Evolutionary conservation across 495 filamentous ascomycete species (phyloP).

Genomic region (Astrothelium subdiscretum): DNA sequence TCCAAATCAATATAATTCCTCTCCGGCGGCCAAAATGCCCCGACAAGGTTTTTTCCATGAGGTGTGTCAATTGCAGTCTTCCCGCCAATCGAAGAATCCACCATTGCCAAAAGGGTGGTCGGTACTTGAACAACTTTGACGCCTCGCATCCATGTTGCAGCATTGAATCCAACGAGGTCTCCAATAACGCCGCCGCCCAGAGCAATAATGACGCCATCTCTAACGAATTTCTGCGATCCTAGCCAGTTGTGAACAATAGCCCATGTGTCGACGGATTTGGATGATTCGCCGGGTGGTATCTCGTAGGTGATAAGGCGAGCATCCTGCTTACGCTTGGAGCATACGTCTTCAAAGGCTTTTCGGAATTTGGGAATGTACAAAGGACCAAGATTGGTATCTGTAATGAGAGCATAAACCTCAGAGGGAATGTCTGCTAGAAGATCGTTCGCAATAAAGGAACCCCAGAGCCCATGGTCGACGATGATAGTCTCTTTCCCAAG

Average conservation of each 20-base stretch:
- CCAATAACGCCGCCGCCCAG: constrained; percentile 97
- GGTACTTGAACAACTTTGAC: constrained; percentile 94
- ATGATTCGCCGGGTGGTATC: constrained; percentile 83
- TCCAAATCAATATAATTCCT: constrained; percentile 88
- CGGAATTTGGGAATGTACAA: constrained; percentile 71
- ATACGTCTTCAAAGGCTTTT: constrained; percentile 47
- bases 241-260: constrained; percentile 97
- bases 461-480: constrained; percentile 86
- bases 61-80: constrained; percentile 98
- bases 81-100: constrained; percentile 94
- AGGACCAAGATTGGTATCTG: constrained; percentile 80
- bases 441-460: constrained; percentile 64
- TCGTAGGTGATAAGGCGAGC: constrained; percentile 74
- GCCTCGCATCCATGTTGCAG: constrained; percentile 95
- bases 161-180: constrained; percentile 93
- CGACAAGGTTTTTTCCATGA: constrained; percentile 93
- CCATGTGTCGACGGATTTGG: constrained; percentile 85
- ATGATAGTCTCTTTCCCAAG: constrained; percentile 68
- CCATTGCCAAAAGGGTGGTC: constrained; percentile 91
- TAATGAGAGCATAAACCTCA: constrained; percentile 90
- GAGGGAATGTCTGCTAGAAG: constrained; percentile 64
- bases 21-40: constrained; percentile 91
- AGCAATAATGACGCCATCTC: constrained; percentile 89
- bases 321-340: constrained; percentile 4
- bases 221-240: constrained; percentile 78